These are phyloP conservation scores for Exophiala sp. DNA, from an alignment of 2,329 filamentous ascomycete species.

Conservation along the genomic window DNA sequence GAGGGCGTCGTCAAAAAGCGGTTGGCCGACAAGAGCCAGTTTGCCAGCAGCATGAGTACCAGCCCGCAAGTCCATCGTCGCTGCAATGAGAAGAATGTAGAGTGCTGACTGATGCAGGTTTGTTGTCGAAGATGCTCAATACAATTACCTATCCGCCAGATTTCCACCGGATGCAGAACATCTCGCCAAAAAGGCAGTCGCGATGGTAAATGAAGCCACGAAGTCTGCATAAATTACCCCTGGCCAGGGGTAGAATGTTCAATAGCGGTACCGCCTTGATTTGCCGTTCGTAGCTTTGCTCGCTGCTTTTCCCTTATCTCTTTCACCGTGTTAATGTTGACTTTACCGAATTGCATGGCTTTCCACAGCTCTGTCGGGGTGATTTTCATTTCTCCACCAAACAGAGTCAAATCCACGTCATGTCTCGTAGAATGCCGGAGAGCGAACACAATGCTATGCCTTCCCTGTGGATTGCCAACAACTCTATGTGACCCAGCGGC, in stretches of 20 bases:
- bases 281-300: background rate
- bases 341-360: constrained; percentile 25
- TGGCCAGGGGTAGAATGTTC: background rate
- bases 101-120: constrained; percentile 25
- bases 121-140: constrained; percentile 41
- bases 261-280: background rate
- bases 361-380: constrained; percentile 25
- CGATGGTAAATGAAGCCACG: constrained; percentile 3
- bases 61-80: constrained; percentile 34
- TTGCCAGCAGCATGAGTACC: constrained; percentile 41
- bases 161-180: constrained; percentile 24
- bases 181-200: constrained; percentile 14
- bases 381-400: constrained; percentile 26
- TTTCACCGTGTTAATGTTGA: constrained; percentile 35
- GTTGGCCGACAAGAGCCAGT: constrained; percentile 42
- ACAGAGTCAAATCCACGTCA: constrained; percentile 26
- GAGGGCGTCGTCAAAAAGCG: constrained; percentile 44
- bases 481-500: constrained; percentile 30
- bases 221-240: background rate
- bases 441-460: constrained; percentile 30
- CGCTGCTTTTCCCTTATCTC: constrained; percentile 39
- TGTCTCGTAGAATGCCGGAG: constrained; percentile 27
- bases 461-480: constrained; percentile 26
- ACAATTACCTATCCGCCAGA: constrained; percentile 25
- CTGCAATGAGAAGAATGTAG: too few relatives aligned